A percentile compares a stretch with the other conserved stretches of the same genome.
Evolutionary conservation across 768 basidiomycete species (phyloP).

Genomic region (Pholiota conissans): DNA sequence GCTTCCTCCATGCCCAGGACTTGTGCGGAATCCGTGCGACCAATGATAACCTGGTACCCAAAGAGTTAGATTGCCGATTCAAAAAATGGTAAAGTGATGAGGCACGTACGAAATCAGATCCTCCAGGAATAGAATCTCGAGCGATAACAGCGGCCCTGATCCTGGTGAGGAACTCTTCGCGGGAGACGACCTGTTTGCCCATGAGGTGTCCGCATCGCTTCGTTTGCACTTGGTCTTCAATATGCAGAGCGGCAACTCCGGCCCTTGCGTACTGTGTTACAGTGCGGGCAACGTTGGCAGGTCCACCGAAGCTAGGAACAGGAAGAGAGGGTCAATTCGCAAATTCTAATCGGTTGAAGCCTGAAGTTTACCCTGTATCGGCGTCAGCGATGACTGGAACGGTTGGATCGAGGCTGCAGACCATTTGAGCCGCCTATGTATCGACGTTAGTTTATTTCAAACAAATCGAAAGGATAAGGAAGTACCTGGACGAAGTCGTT

Average conservation of each 20-base stretch:
- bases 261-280: slow-evolving; percentile 67
- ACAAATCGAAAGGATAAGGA: neutral
- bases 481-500: slow-evolving; percentile 70
- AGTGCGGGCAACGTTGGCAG: slow-evolving; percentile 73
- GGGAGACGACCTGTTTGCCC: slow-evolving; percentile 79
- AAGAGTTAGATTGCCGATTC: slow-evolving; percentile 1
- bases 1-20: slow-evolving; percentile 82
- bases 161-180: slow-evolving; percentile 72
- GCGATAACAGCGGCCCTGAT: slow-evolving; percentile 79
- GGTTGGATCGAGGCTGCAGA: slow-evolving; percentile 62
- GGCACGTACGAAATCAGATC: slow-evolving; percentile 71
- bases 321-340: neutral
- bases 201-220: slow-evolving; percentile 78
- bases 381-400: slow-evolving; percentile 78
- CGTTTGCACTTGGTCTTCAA: slow-evolving; percentile 81
- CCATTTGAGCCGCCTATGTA: slow-evolving; percentile 62
- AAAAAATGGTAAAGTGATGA: too few relatives aligned
- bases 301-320: slow-evolving; percentile 56
- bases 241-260: slow-evolving; percentile 76
- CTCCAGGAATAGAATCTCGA: slow-evolving; percentile 74
- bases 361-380: slow-evolving; percentile 61
- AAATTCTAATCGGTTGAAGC: neutral
- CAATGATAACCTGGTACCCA: slow-evolving; percentile 58
- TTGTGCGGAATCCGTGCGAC: slow-evolving; percentile 77
- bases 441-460: slow-evolving; percentile 1